Evolutionary conservation across 495 filamentous ascomycete genomes (phyloP).

Genomic region (Neurospora sp.): DNA sequence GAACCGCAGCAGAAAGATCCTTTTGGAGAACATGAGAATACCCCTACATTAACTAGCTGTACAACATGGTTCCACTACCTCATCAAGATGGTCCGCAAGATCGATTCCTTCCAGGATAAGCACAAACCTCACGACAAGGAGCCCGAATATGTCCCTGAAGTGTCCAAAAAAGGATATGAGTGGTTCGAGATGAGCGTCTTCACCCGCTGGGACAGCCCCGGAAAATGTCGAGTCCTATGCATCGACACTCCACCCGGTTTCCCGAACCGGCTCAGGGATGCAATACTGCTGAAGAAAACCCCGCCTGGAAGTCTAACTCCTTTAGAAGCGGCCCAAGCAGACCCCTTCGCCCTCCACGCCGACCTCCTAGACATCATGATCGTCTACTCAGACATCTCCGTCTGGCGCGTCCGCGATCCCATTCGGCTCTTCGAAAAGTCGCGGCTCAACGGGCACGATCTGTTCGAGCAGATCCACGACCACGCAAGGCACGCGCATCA

Average conservation of each 20-base stretch:
- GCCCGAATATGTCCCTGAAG: constrained; percentile 5
- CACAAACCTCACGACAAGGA: constrained; percentile 2
- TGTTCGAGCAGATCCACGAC: constrained; percentile 12
- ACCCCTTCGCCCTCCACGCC: constrained; percentile 14
- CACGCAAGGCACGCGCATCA: constrained; percentile 13
- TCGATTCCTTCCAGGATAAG: background rate
- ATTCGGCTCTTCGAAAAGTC: constrained; percentile 13
- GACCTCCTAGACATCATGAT: constrained; percentile 10
- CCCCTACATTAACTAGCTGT: background rate
- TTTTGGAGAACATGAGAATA: background rate
- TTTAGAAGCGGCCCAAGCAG: background rate
- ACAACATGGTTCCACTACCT: constrained; percentile 16
- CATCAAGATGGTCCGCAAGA: constrained; percentile 14
- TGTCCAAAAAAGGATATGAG: constrained; percentile 1
- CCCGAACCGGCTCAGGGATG: background rate
- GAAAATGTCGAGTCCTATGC: constrained; percentile 7
- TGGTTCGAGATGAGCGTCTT: constrained; percentile 19
- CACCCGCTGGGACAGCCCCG: constrained; percentile 9
- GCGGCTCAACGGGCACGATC: background rate
- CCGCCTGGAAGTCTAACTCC: constrained; percentile 1
- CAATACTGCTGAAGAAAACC: background rate
- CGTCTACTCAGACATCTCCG: constrained; percentile 11
- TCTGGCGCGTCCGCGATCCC: constrained; percentile 16
- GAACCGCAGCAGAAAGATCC: background rate
- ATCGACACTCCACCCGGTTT: constrained; percentile 10